phyloP scores from a whole-genome alignment of 2,329 filamentous ascomycete genomes.

The Pseudogymnoascus destructans region DNA sequence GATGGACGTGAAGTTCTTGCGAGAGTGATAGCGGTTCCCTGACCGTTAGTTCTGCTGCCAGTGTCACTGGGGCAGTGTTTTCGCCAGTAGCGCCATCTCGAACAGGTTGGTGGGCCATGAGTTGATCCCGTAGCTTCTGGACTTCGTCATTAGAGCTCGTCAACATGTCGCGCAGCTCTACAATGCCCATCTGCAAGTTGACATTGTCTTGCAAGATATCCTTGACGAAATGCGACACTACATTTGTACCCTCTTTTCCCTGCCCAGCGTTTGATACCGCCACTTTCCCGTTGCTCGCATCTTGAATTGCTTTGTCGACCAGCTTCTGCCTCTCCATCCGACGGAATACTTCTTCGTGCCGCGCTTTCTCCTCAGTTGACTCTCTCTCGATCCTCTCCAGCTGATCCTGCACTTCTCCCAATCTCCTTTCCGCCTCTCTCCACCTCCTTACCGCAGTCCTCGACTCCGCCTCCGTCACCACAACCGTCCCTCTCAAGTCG shows the following conservation, averaged over 20 bases:
- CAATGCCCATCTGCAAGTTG: constrained; percentile 79
- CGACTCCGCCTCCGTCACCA: constrained; percentile 58
- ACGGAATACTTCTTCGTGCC: constrained; percentile 66
- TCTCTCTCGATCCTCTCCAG: constrained; percentile 81
- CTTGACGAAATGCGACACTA: constrained; percentile 92
- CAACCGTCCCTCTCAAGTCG: constrained; percentile 53
- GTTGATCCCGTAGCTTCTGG: constrained; percentile 68
- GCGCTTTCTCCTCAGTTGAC: constrained; percentile 63
- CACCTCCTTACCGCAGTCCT: constrained; percentile 69
- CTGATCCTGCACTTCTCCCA: constrained; percentile 71
- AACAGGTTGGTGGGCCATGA: constrained; percentile 64
- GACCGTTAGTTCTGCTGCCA: constrained; percentile 59
- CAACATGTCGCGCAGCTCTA: constrained; percentile 82
- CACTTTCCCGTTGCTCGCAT: constrained; percentile 52
- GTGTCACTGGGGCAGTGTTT: constrained; percentile 34
- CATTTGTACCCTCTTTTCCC: constrained; percentile 46
- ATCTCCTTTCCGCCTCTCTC: constrained; percentile 69
- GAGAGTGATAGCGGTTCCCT: constrained; percentile 34
- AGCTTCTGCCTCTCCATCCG: constrained; percentile 74
- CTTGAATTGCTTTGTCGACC: constrained; percentile 70
- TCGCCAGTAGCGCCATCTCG: constrained; percentile 28
- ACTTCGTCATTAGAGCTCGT: constrained; percentile 90
- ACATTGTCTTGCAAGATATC: constrained; percentile 94
- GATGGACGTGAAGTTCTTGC: constrained; percentile 80
- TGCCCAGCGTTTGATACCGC: constrained; percentile 48